Evolutionary conservation across 1,284 basidiomycete species (phyloP).

Genomic region (Ustilago cynodontis): DNA sequence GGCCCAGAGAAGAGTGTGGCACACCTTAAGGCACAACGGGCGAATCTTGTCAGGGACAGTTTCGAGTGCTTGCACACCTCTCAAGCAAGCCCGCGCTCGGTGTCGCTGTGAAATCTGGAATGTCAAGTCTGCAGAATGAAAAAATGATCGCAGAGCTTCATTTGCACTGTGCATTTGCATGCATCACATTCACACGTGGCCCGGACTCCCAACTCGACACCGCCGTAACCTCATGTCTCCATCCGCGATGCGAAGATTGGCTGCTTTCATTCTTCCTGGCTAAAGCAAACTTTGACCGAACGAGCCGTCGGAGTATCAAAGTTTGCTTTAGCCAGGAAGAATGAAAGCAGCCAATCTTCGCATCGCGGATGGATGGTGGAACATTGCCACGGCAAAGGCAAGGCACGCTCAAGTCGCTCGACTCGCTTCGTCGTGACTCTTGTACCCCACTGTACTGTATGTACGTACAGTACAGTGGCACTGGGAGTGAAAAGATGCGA

Average conservation of each 20-base stretch:
- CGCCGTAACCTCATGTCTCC: no score
- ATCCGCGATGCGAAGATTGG: no score
- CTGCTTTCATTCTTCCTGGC: no score
- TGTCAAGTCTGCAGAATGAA: not conserved
- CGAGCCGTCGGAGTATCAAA: slow-evolving; percentile 1
- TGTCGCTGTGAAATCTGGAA: not conserved
- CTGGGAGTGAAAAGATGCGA: not conserved
- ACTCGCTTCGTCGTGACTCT: slow-evolving; percentile 4
- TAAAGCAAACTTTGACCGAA: not conserved
- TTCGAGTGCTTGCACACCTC: not conserved
- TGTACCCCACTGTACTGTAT: not conserved
- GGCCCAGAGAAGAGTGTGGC: no score
- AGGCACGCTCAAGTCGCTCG: not conserved
- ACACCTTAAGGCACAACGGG: no score
- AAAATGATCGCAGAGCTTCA: not conserved
- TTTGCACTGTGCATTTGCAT: not conserved
- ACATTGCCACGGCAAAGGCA: slow-evolving; percentile 2
- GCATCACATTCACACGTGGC: not conserved
- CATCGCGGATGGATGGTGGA: not conserved
- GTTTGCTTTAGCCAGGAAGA: no score
- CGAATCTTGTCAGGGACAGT: no score
- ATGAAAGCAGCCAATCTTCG: no score
- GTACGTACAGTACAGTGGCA: not conserved
- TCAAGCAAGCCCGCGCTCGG: not conserved
- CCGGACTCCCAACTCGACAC: no score